Evolutionary conservation across 352 stramenopile species (phyloP).

Genomic region (Thraustochytrium sp.): DNA sequence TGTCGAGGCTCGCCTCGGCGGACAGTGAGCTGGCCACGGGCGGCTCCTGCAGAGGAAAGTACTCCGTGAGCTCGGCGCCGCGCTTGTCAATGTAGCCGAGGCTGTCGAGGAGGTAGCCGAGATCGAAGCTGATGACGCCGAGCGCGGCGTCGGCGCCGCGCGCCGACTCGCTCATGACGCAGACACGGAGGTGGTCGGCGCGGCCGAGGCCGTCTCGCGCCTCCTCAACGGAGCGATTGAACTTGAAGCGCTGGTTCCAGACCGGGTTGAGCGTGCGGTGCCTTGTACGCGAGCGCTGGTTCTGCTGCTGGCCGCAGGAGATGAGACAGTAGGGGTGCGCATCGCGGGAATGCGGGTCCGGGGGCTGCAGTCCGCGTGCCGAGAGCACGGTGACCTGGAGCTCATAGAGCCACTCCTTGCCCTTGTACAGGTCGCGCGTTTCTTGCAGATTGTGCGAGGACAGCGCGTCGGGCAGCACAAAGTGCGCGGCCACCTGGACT

Average conservation of each 20-base stretch:
- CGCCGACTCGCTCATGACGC: neutral
- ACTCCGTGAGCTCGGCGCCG: neutral
- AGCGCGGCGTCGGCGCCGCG: neutral
- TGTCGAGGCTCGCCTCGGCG: no score
- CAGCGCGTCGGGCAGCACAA: neutral
- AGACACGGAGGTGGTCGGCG: neutral
- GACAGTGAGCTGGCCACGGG: neutral
- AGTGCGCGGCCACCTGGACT: conserved; percentile 5
- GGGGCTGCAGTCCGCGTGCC: neutral
- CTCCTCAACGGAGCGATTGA: neutral
- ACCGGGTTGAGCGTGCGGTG: conserved; percentile 25
- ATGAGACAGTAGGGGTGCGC: neutral
- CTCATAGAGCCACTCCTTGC: conserved; percentile 44
- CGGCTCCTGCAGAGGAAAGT: neutral
- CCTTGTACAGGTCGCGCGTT: conserved; percentile 23
- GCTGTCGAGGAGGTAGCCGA: conserved; percentile 2
- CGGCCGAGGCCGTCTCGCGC: conserved; percentile 12
- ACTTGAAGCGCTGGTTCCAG: conserved; percentile 42
- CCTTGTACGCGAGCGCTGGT: neutral
- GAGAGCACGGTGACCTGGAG: conserved; percentile 4
- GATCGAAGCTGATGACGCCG: neutral
- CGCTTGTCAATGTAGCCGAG: conserved; percentile 39
- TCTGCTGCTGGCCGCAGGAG: neutral
- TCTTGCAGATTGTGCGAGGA: neutral
- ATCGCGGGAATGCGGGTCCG: neutral